Conservation (phyloP, 805 yeast genomes). For the Diddensiella transvaalensis region DNA sequence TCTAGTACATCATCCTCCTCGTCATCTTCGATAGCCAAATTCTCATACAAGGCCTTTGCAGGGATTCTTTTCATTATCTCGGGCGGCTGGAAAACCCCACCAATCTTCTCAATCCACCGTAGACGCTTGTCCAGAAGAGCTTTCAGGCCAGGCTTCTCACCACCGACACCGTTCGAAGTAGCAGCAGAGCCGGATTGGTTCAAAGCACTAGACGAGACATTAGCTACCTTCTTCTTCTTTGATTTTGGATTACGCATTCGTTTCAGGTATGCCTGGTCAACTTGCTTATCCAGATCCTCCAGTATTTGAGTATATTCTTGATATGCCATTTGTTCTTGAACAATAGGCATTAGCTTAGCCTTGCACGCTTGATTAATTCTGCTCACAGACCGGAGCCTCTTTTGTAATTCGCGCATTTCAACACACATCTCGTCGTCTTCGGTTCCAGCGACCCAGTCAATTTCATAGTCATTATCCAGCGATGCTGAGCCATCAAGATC, state of each 20-base stretch:
- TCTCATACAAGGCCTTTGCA: constrained; percentile 52
- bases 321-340: constrained; percentile 89
- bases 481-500: constrained; percentile 25
- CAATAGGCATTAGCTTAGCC: constrained; percentile 58
- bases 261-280: constrained; percentile 88
- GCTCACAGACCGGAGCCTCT: constrained; percentile 57
- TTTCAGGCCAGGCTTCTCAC: constrained; percentile 64
- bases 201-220: neutral
- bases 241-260: constrained; percentile 69
- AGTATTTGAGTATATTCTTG: constrained; percentile 87
- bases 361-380: constrained; percentile 65
- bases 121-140: constrained; percentile 78
- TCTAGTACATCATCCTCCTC: constrained; percentile 39
- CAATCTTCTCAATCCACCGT: constrained; percentile 87
- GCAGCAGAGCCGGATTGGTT: neutral
- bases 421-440: constrained; percentile 94
- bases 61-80: constrained; percentile 79
- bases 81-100: constrained; percentile 69
- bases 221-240: constrained; percentile 42
- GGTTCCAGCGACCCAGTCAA: constrained; percentile 72
- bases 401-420: constrained; percentile 73
- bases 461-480: constrained; percentile 36
- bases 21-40: constrained; percentile 41
- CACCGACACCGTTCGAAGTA: constrained; percentile 26
- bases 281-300: constrained; percentile 94